Base-by-base conservation (phyloP, 305 asterid genomes). In the Fraxinus velutina region DNA sequence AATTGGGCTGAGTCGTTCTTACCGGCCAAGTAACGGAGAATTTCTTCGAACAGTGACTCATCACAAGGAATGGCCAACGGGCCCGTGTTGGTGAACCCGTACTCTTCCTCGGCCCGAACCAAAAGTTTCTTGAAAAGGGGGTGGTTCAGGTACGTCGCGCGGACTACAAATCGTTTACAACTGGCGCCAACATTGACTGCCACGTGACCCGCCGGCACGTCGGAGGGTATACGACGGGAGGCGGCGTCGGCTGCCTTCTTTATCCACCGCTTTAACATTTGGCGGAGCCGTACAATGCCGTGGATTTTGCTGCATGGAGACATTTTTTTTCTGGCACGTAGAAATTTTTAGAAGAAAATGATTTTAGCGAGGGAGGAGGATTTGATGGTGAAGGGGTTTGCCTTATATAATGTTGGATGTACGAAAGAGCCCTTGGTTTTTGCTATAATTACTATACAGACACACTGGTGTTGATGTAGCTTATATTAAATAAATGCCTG, bases 31-130 rank as follows among this genome's bases (percentile, higher is more conserved):
- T 10, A 57, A 71, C 36, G 44, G 32, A 85, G 70, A 2, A 85
- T 79, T 33, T 82, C 79, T 76, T 85, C 86, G n/a, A 85, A 85
- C 19, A 85, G 55, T 9, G 27, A 47, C 32, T 82, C 88, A 8
- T 85, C 88, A 29, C 88, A 85, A 27, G 88, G 88, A 70, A 85
- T 85, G 50, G 70, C 74, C 68, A 85, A 57, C 36, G 80, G 88
- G 5, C 88, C 88, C 36, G 84, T 15, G 71, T 79, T 85, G 0
- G 55, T 10, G 64, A 82, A 85, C 78, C 86, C 88, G 9, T 75
- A 82, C 42, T 68, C 88, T 55, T 85, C 84, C 55, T 82, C 88
- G 7, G 84, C 80, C 78, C 64, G 81, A 15, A 78, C 71, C 79
- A 85, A 34, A 9, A 85, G 57, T 37, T 82, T 76, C 73, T 71